Evolutionary conservation across 2,329 filamentous ascomycete species (phyloP).

Genomic region (Lecanosticta acicola): DNA sequence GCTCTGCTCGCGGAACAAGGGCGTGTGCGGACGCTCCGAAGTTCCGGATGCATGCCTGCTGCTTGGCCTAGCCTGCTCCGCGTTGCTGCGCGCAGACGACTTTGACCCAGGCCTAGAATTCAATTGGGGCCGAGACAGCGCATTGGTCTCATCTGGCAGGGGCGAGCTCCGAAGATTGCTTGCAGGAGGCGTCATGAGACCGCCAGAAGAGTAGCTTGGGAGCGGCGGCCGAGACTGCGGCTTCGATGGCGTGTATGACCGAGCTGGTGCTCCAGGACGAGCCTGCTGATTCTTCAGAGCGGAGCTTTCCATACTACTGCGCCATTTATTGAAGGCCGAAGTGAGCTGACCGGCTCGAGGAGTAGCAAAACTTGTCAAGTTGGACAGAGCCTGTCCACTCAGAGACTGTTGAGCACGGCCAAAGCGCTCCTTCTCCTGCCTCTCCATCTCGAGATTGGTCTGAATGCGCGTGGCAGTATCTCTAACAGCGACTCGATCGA

Average conservation of each 20-base stretch:
- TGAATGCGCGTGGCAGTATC: constrained; percentile 90
- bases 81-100: constrained; percentile 2
- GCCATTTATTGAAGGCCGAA: constrained; percentile 98
- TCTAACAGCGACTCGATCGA: constrained; percentile 72
- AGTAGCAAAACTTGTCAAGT: constrained; percentile 69
- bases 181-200: constrained; percentile 83
- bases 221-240: constrained; percentile 37
- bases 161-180: constrained; percentile 63
- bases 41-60: constrained; percentile 11
- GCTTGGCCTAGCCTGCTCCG: constrained; percentile 4
- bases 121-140: constrained; percentile 22
- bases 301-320: constrained; percentile 54
- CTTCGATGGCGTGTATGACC: constrained; percentile 45
- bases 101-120: constrained; percentile 14
- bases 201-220: constrained; percentile 61
- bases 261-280: constrained; percentile 43
- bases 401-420: constrained; percentile 34
- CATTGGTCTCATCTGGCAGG: constrained; percentile 32
- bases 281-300: constrained; percentile 21
- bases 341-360: constrained; percentile 83
- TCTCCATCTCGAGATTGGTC: constrained; percentile 95
- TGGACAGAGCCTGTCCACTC: constrained; percentile 59
- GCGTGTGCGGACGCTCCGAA: constrained; percentile 41
- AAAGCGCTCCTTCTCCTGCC: constrained; percentile 85
- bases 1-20: constrained; percentile 51